A percentile compares a stretch with the other conserved stretches of the same genome.
phyloP scores from a whole-genome alignment of 2,329 filamentous ascomycete genomes.

The Arthrobotrys musiformis region DNA sequence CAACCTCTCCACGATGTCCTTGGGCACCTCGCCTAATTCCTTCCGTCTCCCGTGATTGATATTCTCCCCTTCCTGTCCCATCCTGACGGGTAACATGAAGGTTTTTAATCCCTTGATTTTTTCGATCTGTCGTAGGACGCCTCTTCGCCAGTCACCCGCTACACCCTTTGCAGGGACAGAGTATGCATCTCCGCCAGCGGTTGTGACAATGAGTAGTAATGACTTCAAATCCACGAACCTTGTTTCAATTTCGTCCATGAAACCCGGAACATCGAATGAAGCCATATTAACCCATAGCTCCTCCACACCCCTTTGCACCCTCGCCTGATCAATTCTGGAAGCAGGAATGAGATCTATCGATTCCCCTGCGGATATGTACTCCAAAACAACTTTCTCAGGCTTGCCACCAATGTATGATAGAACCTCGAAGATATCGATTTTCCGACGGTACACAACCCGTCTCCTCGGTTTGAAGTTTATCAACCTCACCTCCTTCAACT shows the following conservation, averaged over 20 bases:
- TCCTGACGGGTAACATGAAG: neutral
- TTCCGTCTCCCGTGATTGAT: neutral
- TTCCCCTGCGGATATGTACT: neutral
- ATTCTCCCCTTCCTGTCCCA: slow-evolving; percentile 8
- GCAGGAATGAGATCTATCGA: neutral
- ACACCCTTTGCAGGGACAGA: neutral
- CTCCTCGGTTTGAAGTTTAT: neutral
- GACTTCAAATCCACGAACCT: slow-evolving; percentile 11
- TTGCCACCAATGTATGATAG: neutral
- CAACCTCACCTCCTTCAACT: neutral
- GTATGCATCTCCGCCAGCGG: neutral
- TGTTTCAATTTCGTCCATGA: neutral
- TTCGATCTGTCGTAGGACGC: neutral
- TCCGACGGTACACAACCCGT: neutral
- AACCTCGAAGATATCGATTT: slow-evolving; percentile 1
- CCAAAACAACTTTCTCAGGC: neutral
- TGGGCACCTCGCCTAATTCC: neutral
- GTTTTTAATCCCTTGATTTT: neutral
- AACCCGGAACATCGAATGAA: neutral
- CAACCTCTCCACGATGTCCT: neutral
- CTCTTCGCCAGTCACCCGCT: neutral
- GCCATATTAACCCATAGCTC: neutral
- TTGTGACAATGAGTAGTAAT: neutral
- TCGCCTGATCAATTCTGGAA: neutral
- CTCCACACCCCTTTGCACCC: neutral